A percentile compares a stretch with the other conserved stretches of the same genome.
These are phyloP conservation scores for Torulaspora maleeae DNA, from an alignment of 805 yeast species.

Conservation along the genomic window DNA sequence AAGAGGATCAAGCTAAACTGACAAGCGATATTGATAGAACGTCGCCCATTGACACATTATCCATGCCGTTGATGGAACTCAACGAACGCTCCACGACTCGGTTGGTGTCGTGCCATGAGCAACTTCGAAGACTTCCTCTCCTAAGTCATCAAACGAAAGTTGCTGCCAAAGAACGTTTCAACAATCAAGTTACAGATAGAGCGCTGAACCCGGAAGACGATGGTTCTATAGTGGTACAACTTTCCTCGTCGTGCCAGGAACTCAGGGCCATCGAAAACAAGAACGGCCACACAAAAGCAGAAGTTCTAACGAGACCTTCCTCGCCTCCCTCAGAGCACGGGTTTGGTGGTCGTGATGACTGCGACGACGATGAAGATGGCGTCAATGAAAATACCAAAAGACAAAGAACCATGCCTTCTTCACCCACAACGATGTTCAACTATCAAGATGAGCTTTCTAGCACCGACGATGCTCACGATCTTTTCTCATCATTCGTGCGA, in stretches of 20 bases:
- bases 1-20: slow-evolving; percentile 9
- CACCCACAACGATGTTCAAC: slow-evolving; percentile 32
- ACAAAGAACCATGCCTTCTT: slow-evolving; percentile 32
- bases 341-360: slow-evolving; percentile 6
- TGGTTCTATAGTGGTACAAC: slow-evolving; percentile 16
- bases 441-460: slow-evolving; percentile 19
- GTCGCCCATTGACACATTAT: slow-evolving; percentile 33
- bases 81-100: slow-evolving; percentile 18
- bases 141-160: slow-evolving; percentile 15
- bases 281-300: background rate
- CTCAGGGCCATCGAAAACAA: slow-evolving; percentile 7
- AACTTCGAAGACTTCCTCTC: slow-evolving; percentile 29
- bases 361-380: slow-evolving; percentile 14
- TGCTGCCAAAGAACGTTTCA: background rate
- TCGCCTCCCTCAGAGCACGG: slow-evolving; percentile 7
- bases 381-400: slow-evolving; percentile 18
- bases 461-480: slow-evolving; percentile 20
- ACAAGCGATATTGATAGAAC: slow-evolving; percentile 31
- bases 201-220: slow-evolving; percentile 23
- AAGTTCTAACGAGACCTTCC: slow-evolving; percentile 7
- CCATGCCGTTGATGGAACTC: slow-evolving; percentile 35
- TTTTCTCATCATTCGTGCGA: slow-evolving; percentile 25
- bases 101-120: slow-evolving; percentile 29
- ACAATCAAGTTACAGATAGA: slow-evolving; percentile 9
- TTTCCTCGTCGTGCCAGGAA: slow-evolving; percentile 19